Percentiles rank a stretch among this genome's conserved stretches.
Evolutionary conservation across 495 filamentous ascomycete genomes (phyloP).

Genomic region (Xylaria longipes): DNA sequence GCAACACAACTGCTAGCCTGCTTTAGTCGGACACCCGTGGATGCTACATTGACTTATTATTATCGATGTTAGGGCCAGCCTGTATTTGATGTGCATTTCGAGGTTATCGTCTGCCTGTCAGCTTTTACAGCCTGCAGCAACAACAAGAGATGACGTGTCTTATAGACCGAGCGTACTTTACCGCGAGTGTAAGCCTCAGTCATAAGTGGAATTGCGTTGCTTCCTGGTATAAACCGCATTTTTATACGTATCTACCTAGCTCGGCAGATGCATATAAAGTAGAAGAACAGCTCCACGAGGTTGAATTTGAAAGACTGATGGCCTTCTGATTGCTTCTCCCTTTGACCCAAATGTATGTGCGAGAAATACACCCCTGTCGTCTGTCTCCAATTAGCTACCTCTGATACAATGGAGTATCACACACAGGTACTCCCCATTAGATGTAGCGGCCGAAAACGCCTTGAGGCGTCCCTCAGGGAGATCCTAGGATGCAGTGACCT

Average conservation of each 20-base stretch:
- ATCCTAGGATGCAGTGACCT: not conserved
- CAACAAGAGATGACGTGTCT: not conserved
- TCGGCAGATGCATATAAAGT: not conserved
- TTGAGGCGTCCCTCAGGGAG: not conserved
- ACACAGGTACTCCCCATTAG: conserved; percentile 3
- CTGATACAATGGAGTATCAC: not conserved
- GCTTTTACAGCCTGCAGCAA: not conserved
- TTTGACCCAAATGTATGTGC: not conserved
- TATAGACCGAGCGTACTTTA: not conserved
- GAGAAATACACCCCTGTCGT: not conserved
- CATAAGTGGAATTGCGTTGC: not conserved
- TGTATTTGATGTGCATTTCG: not conserved
- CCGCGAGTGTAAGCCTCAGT: not conserved
- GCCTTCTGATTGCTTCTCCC: not conserved
- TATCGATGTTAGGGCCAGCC: not conserved
- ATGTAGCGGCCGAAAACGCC: not conserved
- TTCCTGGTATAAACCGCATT: not conserved
- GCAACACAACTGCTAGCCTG: not conserved
- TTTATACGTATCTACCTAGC: not conserved
- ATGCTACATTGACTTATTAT: not conserved
- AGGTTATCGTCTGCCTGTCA: conserved; percentile 14
- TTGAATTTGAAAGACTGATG: not conserved
- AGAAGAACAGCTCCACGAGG: not conserved
- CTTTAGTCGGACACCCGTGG: not conserved
- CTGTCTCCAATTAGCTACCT: not conserved